Percentiles rank a stretch among this genome's conserved stretches.
Conservation (phyloP, 2,329 filamentous ascomycete species). For the Exophiala sp. region DNA sequence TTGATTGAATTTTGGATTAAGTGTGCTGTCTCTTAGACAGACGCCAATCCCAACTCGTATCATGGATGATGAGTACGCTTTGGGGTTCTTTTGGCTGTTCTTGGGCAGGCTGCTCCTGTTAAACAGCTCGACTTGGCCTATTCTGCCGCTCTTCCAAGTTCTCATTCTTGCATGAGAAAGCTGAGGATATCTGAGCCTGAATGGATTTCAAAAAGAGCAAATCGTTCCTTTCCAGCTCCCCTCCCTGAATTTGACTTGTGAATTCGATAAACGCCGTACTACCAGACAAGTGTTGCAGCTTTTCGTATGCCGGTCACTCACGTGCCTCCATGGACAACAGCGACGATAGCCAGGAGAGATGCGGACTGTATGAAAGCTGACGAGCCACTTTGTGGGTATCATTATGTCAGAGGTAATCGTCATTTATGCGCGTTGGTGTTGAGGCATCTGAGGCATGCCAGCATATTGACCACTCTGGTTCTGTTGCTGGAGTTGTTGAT, state of each 20-base stretch:
- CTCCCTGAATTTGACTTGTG: too few relatives aligned
- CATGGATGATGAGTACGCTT: too few relatives aligned
- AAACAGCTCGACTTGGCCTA: too few relatives aligned
- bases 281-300: slow-evolving; percentile 2
- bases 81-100: too few relatives aligned
- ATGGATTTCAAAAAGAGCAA: too few relatives aligned
- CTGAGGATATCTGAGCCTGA: too few relatives aligned
- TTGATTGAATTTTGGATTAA: not conserved
- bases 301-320: not conserved
- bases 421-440: slow-evolving; percentile 63
- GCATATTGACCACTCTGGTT: slow-evolving; percentile 66
- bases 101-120: too few relatives aligned
- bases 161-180: too few relatives aligned
- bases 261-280: slow-evolving; percentile 12
- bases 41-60: not conserved
- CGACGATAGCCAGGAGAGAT: slow-evolving; percentile 3
- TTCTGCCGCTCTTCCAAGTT: too few relatives aligned
- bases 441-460: slow-evolving; percentile 74
- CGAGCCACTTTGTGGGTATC: slow-evolving; percentile 17
- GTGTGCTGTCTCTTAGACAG: not conserved
- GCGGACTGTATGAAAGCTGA: slow-evolving; percentile 3
- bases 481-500: slow-evolving; percentile 74
- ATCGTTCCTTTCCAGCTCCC: too few relatives aligned
- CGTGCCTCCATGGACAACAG: not conserved
- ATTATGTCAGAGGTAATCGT: slow-evolving; percentile 5